phyloP scores from a whole-genome alignment of 1,284 basidiomycete genomes.

The Apiotrichum gracile region DNA sequence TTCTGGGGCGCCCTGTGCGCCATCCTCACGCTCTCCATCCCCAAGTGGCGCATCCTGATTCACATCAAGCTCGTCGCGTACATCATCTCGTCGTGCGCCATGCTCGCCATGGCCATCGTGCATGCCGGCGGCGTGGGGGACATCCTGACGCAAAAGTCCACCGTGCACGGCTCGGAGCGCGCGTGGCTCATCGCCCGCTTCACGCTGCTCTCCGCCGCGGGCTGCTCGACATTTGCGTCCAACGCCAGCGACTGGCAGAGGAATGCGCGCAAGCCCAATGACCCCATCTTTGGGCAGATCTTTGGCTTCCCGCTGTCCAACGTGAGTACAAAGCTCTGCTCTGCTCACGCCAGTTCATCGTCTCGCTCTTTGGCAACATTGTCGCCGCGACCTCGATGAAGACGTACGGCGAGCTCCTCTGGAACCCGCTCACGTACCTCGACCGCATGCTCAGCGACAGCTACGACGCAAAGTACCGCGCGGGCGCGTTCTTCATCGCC shows the following conservation, averaged over 20 bases:
- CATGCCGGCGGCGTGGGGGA: constrained; percentile 54
- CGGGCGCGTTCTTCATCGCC: constrained; percentile 65
- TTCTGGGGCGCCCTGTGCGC: constrained; percentile 73
- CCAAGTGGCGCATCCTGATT: constrained; percentile 50
- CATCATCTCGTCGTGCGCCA: constrained; percentile 23
- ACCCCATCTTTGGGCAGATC: constrained; percentile 28
- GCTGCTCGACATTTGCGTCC: constrained; percentile 56
- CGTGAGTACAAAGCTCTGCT: constrained; percentile 30
- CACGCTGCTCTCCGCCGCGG: constrained; percentile 64
- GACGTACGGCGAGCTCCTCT: constrained; percentile 68
- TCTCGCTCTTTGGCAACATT: constrained; percentile 73
- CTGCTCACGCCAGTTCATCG: constrained; percentile 46
- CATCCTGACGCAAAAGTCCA: constrained; percentile 69
- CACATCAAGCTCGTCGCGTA: constrained; percentile 32
- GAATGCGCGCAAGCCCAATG: constrained; percentile 57
- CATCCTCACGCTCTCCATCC: constrained; percentile 68
- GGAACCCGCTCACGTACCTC: constrained; percentile 69
- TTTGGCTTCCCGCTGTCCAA: constrained; percentile 27
- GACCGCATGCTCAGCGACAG: constrained; percentile 60
- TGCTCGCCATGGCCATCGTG: constrained; percentile 28
- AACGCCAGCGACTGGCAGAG: constrained; percentile 71
- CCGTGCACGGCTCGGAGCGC: constrained; percentile 49
- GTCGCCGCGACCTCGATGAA: constrained; percentile 67
- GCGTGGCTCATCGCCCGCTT: constrained; percentile 57
- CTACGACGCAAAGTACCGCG: constrained; percentile 61